Conservation (phyloP, 306 rosid genomes). For the Glycyrrhiza uralensis region DNA sequence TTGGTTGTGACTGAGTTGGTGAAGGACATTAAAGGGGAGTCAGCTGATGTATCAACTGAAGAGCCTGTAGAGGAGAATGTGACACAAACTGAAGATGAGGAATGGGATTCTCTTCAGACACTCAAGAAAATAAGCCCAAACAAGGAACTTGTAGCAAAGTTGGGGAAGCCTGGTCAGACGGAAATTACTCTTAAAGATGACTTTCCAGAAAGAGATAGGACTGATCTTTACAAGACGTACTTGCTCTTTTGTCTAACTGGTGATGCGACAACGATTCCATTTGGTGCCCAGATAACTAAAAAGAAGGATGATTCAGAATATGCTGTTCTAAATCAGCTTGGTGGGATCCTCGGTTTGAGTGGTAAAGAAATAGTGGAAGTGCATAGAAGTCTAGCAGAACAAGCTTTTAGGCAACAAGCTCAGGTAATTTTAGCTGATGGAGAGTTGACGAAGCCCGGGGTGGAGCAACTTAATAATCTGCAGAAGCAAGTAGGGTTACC, state of each 20-base stretch:
- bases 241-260: constrained; percentile 84
- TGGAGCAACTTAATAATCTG: constrained; percentile 76
- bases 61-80: constrained; percentile 54
- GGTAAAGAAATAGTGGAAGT: constrained; percentile 72
- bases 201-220: constrained; percentile 79
- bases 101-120: constrained; percentile 79
- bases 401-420: constrained; percentile 91
- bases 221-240: constrained; percentile 91
- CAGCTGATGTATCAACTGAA: constrained; percentile 55
- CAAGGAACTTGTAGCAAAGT: constrained; percentile 57
- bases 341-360: constrained; percentile 83
- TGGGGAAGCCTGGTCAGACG: constrained; percentile 87
- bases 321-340: constrained; percentile 76
- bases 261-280: constrained; percentile 70
- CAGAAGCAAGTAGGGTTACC: constrained; percentile 93
- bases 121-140: constrained; percentile 66
- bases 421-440: constrained; percentile 98
- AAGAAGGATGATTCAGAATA: constrained; percentile 88
- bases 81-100: constrained; percentile 48
- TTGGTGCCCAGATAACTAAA: constrained; percentile 73
- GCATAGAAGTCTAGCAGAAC: constrained; percentile 84
- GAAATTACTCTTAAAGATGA: constrained; percentile 93
- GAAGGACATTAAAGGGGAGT: constrained; percentile 90
- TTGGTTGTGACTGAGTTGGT: constrained; percentile 90
- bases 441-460: constrained; percentile 79